Percentiles rank a stretch among this genome's conserved stretches.
phyloP scores from a whole-genome alignment of 805 yeast genomes.

The Candida cerambycidarum region DNA sequence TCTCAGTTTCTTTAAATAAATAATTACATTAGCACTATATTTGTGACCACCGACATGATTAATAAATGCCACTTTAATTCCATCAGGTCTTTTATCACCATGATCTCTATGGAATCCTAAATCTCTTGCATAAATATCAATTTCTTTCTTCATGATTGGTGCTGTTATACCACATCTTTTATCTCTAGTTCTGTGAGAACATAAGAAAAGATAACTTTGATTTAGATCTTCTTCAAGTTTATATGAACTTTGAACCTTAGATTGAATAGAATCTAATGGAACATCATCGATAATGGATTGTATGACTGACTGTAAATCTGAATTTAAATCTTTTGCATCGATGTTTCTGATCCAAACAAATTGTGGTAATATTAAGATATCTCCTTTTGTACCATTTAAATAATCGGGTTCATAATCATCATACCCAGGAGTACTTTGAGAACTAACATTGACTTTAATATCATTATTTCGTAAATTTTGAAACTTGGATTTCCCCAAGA shows the following conservation, averaged over 20 bases:
- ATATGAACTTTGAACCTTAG: constrained; percentile 18
- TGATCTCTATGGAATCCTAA: constrained; percentile 71
- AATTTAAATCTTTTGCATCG: constrained; percentile 43
- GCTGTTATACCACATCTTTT: constrained; percentile 94
- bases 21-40: constrained; percentile 83
- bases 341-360: constrained; percentile 64
- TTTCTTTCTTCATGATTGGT: constrained; percentile 78
- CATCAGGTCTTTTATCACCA: constrained; percentile 73
- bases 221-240: constrained; percentile 30
- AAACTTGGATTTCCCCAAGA: constrained; percentile 21
- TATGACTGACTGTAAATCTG: constrained; percentile 13
- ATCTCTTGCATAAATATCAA: constrained; percentile 71
- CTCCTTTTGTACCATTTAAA: constrained; percentile 38
- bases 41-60: constrained; percentile 98
- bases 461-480: constrained; percentile 12
- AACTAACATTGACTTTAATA: constrained; percentile 55
- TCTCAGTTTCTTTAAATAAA: constrained; percentile 64
- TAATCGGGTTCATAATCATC: constrained; percentile 10
- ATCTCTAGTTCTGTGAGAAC: constrained; percentile 91
- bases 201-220: constrained; percentile 61
- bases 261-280: background rate
- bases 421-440: constrained; percentile 47
- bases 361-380: constrained; percentile 68
- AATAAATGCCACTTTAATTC: constrained; percentile 66
- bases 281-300: constrained; percentile 5